Conservation (phyloP, 2,329 filamentous ascomycete genomes). For the Tothia fuscella region DNA sequence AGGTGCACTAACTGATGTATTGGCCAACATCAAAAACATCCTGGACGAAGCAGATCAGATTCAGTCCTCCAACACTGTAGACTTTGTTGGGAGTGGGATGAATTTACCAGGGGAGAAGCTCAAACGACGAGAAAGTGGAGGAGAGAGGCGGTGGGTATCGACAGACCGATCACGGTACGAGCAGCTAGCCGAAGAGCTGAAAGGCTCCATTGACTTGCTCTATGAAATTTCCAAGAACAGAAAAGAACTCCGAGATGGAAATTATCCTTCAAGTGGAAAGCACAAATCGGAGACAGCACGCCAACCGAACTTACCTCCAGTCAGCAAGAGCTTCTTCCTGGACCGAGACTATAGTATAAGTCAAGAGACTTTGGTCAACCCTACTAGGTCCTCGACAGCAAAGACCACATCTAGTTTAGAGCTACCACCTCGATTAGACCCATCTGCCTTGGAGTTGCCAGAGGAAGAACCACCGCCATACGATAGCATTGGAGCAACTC, state of each 20-base stretch:
- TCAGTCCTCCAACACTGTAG: conserved; percentile 49
- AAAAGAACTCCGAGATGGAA: conserved; percentile 28
- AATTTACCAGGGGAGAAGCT: conserved; percentile 20
- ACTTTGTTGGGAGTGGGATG: background rate
- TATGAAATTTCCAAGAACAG: conserved; percentile 64
- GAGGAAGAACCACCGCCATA: conserved; percentile 38
- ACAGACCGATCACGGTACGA: conserved; percentile 65
- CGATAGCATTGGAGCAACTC: conserved; percentile 32
- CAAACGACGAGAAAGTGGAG: conserved; percentile 19
- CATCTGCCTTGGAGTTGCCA: conserved; percentile 30
- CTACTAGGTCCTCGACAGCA: conserved; percentile 20
- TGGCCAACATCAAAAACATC: conserved; percentile 71
- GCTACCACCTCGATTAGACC: conserved; percentile 24
- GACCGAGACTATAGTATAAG: conserved; percentile 15
- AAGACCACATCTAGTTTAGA: conserved; percentile 10
- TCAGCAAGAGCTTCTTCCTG: background rate
- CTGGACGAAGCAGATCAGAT: conserved; percentile 64
- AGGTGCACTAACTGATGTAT: conserved; percentile 65
- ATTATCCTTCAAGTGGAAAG: conserved; percentile 18
- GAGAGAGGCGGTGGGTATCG: conserved; percentile 39
- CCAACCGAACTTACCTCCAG: conserved; percentile 1
- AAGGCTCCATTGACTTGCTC: conserved; percentile 65
- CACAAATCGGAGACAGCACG: background rate
- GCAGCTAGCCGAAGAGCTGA: conserved; percentile 62
- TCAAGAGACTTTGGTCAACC: conserved; percentile 32